phyloP scores from a whole-genome alignment of 805 yeast species.

The Myxozyma vanderwaltii region DNA sequence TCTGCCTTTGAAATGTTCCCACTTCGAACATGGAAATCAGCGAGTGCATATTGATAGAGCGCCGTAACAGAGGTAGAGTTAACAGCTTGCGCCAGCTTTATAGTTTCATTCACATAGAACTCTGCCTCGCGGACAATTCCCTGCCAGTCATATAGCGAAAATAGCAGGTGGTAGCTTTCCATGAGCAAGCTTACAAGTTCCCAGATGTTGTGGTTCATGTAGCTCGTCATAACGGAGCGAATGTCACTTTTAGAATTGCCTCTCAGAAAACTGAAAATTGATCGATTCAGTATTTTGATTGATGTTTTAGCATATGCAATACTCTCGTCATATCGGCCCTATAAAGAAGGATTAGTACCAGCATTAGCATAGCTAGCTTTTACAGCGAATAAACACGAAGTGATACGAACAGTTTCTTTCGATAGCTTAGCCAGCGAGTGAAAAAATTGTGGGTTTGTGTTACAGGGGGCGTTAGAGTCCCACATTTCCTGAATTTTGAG shows the following conservation, averaged over 20 bases:
- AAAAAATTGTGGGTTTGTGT: neutral
- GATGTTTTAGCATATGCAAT: constrained; percentile 19
- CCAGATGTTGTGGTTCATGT: neutral
- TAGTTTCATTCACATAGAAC: constrained; percentile 42
- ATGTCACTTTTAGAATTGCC: neutral
- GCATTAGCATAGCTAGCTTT: neutral
- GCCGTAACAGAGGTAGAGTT: constrained; percentile 21
- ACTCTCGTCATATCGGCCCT: constrained; percentile 14
- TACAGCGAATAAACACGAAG: neutral
- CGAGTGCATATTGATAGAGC: constrained; percentile 21
- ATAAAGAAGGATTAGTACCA: neutral
- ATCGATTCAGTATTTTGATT: constrained; percentile 8
- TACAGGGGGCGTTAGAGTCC: neutral
- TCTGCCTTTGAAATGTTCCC: constrained; percentile 22
- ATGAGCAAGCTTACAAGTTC: constrained; percentile 32
- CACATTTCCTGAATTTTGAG: neutral
- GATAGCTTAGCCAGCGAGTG: constrained; percentile 11
- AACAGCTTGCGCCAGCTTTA: constrained; percentile 38
- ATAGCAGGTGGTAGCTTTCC: constrained; percentile 34
- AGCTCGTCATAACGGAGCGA: neutral
- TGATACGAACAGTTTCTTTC: constrained; percentile 24
- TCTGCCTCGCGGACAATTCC: constrained; percentile 48
- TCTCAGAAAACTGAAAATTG: neutral
- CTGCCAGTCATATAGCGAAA: constrained; percentile 37
- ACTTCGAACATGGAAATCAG: constrained; percentile 26